phyloP scores from a whole-genome alignment of 1,284 basidiomycete species.

The Microbotryomycetes sp. region DNA sequence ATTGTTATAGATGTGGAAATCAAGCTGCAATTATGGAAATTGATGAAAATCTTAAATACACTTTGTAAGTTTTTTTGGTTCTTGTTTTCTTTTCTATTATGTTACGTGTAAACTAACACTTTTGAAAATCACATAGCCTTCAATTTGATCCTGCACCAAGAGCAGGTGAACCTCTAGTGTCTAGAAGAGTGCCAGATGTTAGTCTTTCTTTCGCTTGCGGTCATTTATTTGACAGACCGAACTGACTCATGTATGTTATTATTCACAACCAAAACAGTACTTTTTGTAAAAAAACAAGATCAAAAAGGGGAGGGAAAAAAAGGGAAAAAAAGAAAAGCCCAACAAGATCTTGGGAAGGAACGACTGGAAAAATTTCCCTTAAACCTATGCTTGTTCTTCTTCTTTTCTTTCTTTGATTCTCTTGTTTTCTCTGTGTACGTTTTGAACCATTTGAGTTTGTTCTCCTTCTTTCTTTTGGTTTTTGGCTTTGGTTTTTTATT shows the following conservation, averaged over 20 bases:
- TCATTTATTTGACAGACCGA: neutral
- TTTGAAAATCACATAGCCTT: conserved; percentile 55
- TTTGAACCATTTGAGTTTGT: too few relatives aligned
- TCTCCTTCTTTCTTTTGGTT: too few relatives aligned
- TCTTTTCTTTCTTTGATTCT: too few relatives aligned
- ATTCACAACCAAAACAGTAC: conserved; percentile 12
- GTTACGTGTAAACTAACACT: neutral
- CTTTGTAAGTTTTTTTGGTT: conserved; percentile 42
- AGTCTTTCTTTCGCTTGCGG: neutral
- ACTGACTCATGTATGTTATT: neutral
- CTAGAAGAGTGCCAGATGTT: conserved; percentile 86
- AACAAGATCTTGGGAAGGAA: too few relatives aligned
- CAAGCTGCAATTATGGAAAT: conserved; percentile 99
- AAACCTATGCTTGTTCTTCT: too few relatives aligned
- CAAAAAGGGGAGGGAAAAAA: too few relatives aligned
- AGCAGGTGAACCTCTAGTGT: conserved; percentile 95
- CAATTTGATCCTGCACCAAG: conserved; percentile 99
- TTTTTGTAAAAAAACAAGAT: conserved; percentile 19
- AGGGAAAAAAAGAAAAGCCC: too few relatives aligned
- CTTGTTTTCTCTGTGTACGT: too few relatives aligned
- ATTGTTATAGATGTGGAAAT: conserved; percentile 97
- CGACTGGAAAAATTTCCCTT: too few relatives aligned
- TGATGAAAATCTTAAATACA: conserved; percentile 78
- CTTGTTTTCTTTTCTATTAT: conserved; percentile 3
- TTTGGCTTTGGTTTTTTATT: too few relatives aligned